These are phyloP conservation scores for Myrica gale DNA, from an alignment of 306 rosid species.

Conservation along the genomic window DNA sequence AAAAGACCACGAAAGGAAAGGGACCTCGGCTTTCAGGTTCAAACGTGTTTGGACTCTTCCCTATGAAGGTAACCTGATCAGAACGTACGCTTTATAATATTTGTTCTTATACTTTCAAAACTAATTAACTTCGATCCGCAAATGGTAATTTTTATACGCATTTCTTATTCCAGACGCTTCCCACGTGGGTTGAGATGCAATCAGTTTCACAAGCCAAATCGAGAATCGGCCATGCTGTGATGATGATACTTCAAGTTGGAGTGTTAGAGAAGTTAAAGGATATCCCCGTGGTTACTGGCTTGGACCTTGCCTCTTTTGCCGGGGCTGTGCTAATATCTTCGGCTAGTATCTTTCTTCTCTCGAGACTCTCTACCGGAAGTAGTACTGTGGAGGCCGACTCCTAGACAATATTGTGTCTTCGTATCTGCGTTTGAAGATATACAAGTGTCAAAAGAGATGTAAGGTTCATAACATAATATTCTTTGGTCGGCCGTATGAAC, in stretches of 20 bases:
- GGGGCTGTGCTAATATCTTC: constrained; percentile 49
- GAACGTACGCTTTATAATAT: not conserved
- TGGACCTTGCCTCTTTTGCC: constrained; percentile 53
- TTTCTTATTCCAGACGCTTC: constrained; percentile 33
- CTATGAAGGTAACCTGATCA: constrained; percentile 37
- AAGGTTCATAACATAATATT: not conserved
- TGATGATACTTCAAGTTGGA: constrained; percentile 59
- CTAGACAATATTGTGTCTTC: too few relatives aligned
- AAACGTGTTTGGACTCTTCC: constrained; percentile 45
- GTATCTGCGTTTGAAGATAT: too few relatives aligned
- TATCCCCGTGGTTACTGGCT: constrained; percentile 38
- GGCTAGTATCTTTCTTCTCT: constrained; percentile 45
- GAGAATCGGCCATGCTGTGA: constrained; percentile 53
- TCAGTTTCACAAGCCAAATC: constrained; percentile 47
- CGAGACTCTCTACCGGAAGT: constrained; percentile 31
- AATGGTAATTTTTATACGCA: not conserved
- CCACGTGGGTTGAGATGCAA: constrained; percentile 45
- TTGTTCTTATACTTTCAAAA: not conserved
- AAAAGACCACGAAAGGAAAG: constrained; percentile 26
- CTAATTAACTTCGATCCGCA: not conserved
- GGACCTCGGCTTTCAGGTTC: constrained; percentile 30
- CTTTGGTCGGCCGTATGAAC: not conserved
- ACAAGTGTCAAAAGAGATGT: not conserved
- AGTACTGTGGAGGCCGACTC: not conserved
- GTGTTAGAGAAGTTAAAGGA: constrained; percentile 49